phyloP scores from a whole-genome alignment of 2,329 filamentous ascomycete species.

The Exophiala sp. region DNA sequence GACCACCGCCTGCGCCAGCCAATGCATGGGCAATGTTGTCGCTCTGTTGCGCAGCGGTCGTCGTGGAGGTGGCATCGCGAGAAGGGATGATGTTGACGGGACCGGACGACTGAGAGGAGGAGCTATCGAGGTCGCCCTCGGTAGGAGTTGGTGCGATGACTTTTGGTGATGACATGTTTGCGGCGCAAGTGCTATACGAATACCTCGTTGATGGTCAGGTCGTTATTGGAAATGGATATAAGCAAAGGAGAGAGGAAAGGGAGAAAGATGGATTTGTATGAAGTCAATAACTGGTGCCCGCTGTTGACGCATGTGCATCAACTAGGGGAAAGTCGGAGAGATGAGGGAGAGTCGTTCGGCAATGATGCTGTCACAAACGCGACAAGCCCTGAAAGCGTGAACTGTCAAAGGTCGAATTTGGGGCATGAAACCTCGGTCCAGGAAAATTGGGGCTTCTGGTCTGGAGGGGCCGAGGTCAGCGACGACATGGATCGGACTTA shows the following conservation, averaged over 20 bases:
- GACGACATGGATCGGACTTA: no score
- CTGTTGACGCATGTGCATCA: neutral
- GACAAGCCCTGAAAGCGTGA: neutral
- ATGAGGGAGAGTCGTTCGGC: neutral
- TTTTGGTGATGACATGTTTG: conserved; percentile 22
- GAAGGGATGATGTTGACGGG: conserved; percentile 11
- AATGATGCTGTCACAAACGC: neutral
- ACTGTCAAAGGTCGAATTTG: no score
- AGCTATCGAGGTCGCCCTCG: conserved; percentile 17
- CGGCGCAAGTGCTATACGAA: neutral
- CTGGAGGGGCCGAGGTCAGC: no score
- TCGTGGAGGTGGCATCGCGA: conserved; percentile 39
- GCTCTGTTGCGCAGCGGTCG: conserved; percentile 72
- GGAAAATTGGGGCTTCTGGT: no score
- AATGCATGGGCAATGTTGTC: conserved; percentile 97
- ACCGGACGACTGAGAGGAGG: conserved; percentile 14
- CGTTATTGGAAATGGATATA: no score
- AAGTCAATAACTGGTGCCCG: conserved; percentile 10
- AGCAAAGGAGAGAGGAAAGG: neutral
- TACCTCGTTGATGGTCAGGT: no score
- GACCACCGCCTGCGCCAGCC: conserved; percentile 85
- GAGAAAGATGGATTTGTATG: neutral
- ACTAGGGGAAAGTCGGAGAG: neutral
- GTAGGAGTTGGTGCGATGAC: conserved; percentile 15
- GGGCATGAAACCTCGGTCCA: no score